phyloP scores from a whole-genome alignment of 108 stramenopile genomes.

The Cyclostephanos invisitatus region DNA sequence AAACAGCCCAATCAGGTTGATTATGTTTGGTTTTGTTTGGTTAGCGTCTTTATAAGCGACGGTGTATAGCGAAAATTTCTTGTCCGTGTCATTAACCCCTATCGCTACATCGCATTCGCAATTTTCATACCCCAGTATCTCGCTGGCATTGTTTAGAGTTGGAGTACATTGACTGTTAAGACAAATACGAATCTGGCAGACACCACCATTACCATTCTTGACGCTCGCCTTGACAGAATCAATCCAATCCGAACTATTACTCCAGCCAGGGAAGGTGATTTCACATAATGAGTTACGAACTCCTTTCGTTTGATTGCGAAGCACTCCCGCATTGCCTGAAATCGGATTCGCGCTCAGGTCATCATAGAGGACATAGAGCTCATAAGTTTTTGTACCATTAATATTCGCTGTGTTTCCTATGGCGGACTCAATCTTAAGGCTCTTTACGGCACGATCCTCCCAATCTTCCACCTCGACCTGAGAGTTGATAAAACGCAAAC shows the following conservation, averaged over 20 bases:
- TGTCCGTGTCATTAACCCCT: not conserved
- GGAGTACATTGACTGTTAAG: not conserved
- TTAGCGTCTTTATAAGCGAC: not conserved
- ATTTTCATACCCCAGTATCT: constrained; percentile 6
- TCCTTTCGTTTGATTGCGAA: constrained; percentile 2
- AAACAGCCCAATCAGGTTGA: constrained; percentile 23
- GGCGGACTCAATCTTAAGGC: constrained; percentile 1
- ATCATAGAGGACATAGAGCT: constrained; percentile 16
- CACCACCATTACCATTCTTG: not conserved
- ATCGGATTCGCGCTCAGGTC: constrained; percentile 15
- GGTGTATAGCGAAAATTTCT: constrained; percentile 19
- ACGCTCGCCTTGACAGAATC: not conserved
- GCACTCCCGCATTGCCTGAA: not conserved
- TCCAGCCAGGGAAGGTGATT: not conserved
- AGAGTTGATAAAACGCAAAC: not conserved
- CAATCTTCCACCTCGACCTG: constrained; percentile 13
- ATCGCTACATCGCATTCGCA: constrained; percentile 23
- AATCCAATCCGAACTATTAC: not conserved
- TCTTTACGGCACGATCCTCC: constrained; percentile 6
- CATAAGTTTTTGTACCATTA: constrained; percentile 8
- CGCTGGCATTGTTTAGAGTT: not conserved
- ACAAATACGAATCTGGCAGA: constrained; percentile 6
- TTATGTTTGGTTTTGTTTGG: constrained; percentile 7
- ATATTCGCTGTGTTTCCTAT: constrained; percentile 1
- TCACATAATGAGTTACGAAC: not conserved